Evolutionary conservation across 768 basidiomycete genomes (phyloP), one percentile per base, ranked within the genome.

Genomic region (Boletus fagicola): DNA sequence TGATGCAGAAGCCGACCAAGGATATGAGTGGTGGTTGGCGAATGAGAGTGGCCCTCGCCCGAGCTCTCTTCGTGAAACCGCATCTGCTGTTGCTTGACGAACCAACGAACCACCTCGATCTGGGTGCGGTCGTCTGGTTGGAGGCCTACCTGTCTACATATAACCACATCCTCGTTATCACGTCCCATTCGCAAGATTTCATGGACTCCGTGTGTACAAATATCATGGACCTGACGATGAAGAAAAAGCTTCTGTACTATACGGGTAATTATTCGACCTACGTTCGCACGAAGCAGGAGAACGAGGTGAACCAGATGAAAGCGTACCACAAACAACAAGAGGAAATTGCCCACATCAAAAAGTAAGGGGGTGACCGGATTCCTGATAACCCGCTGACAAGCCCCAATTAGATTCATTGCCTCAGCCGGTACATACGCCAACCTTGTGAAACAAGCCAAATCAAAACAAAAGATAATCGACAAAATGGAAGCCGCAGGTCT

Each of bases 401-500:
- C 31, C 8, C 3, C 8, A 24, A 42, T 24, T 26, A 88, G 94
- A 69, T 98, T 98, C 83, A 98, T 98, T 64, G 93, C 97, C 8
- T 95, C 93, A n/a, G 96, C 96, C 36, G 96, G 96, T 84, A 99
- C 96, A 36, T 99, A 98, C 71, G 97, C 96, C 65, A 99, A 99
- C 75, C 84, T 99, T 63, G 96, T 99, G 67, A 92, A 88, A 68
- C 96, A 99, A 75, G 96, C 96, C 64, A 98, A 99, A 78, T 98
- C 95, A 50, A 99, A 99, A 74, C 96, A 99, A 75, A 99, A 99
- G 83, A 98, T 99, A 62, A 96, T 99, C 75, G 96, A 99, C 81
- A 99, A 99, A 84, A 99, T 99, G 96, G 97, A 99, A 80, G 96
- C 96, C 28, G 96, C 95, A 15, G 96, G 96, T 60, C 81, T 99